Base-by-base conservation (phyloP, 768 basidiomycete genomes). In the Russula lepida region DNA sequence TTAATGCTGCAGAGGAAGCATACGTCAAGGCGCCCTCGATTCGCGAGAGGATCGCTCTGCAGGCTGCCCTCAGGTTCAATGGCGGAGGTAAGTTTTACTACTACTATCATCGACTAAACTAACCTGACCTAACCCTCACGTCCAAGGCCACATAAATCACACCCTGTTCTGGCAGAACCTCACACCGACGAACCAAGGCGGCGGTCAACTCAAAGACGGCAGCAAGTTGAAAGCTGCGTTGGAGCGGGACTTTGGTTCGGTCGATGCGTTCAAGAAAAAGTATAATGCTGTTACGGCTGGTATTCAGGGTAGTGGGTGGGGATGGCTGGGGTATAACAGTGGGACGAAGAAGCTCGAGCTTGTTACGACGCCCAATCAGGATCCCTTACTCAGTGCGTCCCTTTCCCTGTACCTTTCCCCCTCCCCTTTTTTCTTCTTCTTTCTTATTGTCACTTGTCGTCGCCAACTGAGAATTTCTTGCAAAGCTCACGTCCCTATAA, bases 141-240 rank as follows among this genome's bases (percentile, higher is more conserved):
- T 21, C 35, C 35, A 21, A 88, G 90, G 92, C 3, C 93, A 95
- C 70, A 92, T 95, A 72, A 97, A 97, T 74, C 94, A 95, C 74
- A 84, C 93, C 15, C 78, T 98, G 35, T 99, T 99, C 81, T 99
- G 97, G 97, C 91, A 87, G 75, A 98, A 95, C 75, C 83, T 99
- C 65, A 88, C 93, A 0, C 97, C 97, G 3, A 73, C 75, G 25
- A 74, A 74, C 53, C 72, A 72, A 44, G 81, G 79, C 9, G 89
- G 88, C 43, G 89, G 89, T 9, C 77, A 82, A 68, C 77, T 92
- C 37, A 70, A 70, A 6, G 78, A 78, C 28, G 89, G 89, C 4
- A 78, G 89, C 4, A 78, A 84, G 11, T 78, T 98, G 56, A 89
- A 90, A 73, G 75, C 82, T 47, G 88, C 89, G 9, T 78, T 95